A percentile compares a stretch with the other conserved stretches of the same genome.
Evolutionary conservation across 2,329 filamentous ascomycete genomes (phyloP).

Genomic region (Fusarium torulosum): DNA sequence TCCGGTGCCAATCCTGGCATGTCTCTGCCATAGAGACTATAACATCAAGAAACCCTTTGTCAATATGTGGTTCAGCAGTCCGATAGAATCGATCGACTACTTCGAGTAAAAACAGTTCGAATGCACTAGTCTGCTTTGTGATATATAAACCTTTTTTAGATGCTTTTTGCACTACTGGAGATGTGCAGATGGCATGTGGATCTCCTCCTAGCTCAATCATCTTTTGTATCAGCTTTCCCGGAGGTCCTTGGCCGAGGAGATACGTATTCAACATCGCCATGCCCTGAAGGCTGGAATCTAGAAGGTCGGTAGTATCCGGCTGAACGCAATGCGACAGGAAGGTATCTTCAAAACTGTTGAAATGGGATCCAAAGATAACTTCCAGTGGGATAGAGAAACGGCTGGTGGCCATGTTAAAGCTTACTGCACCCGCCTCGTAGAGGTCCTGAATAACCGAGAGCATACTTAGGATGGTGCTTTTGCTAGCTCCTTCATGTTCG

Average conservation of each 20-base stretch:
- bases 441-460: rapidly evolving
- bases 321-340: neutral
- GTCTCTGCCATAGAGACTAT: neutral
- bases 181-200: rapidly evolving
- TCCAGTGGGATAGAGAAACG: no score
- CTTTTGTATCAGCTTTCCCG: rapidly evolving
- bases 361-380: rapidly evolving
- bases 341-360: rapidly evolving
- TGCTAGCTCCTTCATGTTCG: rapidly evolving
- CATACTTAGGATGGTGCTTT: rapidly evolving
- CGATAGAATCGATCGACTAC: rapidly evolving
- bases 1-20: neutral
- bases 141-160: rapidly evolving
- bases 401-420: no score
- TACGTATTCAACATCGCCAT: rapidly evolving
- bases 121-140: rapidly evolving
- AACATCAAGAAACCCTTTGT: rapidly evolving
- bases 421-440: rapidly evolving
- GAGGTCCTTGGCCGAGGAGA: rapidly evolving
- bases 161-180: rapidly evolving
- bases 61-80: rapidly evolving
- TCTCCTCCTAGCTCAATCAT: neutral
- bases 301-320: rapidly evolving
- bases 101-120: neutral
- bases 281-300: rapidly evolving